Percentiles rank a stretch among this genome's conserved stretches.
Evolutionary conservation across 768 basidiomycete species (phyloP).

Genomic region (Mycena vitilis): DNA sequence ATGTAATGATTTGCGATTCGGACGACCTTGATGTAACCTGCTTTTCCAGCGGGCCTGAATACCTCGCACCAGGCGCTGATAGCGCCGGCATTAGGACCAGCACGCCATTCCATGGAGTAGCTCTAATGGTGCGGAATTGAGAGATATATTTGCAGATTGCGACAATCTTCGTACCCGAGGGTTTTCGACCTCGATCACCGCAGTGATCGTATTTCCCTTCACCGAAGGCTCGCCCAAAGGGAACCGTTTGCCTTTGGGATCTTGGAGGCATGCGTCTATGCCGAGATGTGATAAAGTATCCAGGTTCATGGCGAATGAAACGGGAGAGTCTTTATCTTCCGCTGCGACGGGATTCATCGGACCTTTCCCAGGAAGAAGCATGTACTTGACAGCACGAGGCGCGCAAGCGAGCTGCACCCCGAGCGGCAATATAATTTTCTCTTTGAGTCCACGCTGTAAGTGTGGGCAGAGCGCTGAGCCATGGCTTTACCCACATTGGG

Average conservation of each 20-base stretch:
- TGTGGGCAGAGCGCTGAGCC: no score
- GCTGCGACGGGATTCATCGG: background rate
- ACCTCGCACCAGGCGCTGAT: constrained; percentile 17
- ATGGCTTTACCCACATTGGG: no score
- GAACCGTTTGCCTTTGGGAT: background rate
- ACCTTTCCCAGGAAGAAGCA: constrained; percentile 6
- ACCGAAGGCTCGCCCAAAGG: background rate
- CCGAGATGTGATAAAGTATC: background rate
- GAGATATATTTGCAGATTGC: background rate
- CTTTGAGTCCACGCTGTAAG: no score
- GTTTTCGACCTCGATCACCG: background rate
- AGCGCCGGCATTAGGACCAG: background rate
- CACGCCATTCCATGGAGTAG: constrained; percentile 5
- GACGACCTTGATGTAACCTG: background rate
- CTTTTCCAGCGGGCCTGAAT: background rate
- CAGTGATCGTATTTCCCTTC: background rate
- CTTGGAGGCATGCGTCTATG: constrained; percentile 6
- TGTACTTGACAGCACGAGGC: background rate
- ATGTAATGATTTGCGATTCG: background rate
- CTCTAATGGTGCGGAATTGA: background rate
- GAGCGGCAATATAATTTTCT: no score
- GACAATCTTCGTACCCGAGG: background rate
- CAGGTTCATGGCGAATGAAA: background rate
- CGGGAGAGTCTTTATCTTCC: background rate
- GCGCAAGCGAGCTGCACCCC: background rate